Percentiles rank a stretch among this genome's conserved stretches.
Conservation (phyloP, 2,329 filamentous ascomycete species). For the Amesomyces nigricolor region DNA sequence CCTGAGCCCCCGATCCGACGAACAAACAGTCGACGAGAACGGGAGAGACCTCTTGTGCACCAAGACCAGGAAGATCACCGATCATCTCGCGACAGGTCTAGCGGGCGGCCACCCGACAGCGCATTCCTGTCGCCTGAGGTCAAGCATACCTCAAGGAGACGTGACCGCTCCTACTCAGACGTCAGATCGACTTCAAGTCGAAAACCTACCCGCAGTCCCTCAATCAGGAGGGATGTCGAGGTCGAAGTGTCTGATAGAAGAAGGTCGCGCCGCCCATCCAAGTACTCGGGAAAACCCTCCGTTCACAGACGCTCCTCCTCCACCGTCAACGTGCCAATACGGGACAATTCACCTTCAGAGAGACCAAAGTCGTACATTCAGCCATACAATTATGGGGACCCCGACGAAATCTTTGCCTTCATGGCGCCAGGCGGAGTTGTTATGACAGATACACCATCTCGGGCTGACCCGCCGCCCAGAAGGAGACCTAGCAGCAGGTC, state of each 20-base stretch:
- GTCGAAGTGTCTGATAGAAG: conserved; percentile 20
- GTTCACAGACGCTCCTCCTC: conserved; percentile 33
- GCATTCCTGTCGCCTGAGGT: conserved; percentile 39
- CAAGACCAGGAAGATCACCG: conserved; percentile 32
- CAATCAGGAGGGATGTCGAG: conserved; percentile 15
- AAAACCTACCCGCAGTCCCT: conserved; percentile 15
- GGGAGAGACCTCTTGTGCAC: conserved; percentile 21
- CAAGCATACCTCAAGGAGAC: conserved; percentile 37
- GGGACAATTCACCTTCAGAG: conserved; percentile 10
- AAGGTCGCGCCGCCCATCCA: conserved; percentile 15
- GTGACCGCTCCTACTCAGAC: conserved; percentile 40
- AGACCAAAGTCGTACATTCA: conserved; percentile 12
- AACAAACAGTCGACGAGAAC: conserved; percentile 22
- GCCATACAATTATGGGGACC: conserved; percentile 13
- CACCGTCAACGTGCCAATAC: conserved; percentile 10
- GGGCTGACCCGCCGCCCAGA: conserved; percentile 25
- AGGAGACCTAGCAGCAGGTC: conserved; percentile 31
- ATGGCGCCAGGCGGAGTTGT: conserved; percentile 22
- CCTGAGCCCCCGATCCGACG: conserved; percentile 23
- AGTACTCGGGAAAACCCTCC: conserved; percentile 16
- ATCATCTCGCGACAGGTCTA: conserved; percentile 25
- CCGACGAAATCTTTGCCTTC: conserved; percentile 23
- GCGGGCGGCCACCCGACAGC: conserved; percentile 29
- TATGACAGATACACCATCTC: conserved; percentile 12
- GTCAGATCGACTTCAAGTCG: conserved; percentile 19